Conservation (phyloP, 164 flowering plant species). For the Liriodendron chinense region DNA sequence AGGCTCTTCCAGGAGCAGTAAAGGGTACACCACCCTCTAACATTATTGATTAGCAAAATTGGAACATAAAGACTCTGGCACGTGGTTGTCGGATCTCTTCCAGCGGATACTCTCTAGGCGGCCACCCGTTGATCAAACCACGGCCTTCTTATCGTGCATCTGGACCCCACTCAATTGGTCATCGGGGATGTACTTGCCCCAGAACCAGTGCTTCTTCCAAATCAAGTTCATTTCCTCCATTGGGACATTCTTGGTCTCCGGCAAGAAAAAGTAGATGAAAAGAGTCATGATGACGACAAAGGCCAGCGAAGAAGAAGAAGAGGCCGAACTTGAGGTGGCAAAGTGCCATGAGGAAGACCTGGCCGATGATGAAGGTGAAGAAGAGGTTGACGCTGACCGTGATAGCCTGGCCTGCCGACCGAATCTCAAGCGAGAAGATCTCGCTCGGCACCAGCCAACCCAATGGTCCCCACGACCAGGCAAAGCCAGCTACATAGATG, state of each 20-base stretch:
- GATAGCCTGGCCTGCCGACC: conserved; percentile 28
- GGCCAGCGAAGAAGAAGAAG: conserved; percentile 28
- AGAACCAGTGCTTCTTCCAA: conserved; percentile 29
- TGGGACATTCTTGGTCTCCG: conserved; percentile 26
- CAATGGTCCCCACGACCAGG: conserved; percentile 30
- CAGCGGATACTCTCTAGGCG: no score
- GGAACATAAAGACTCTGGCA: no score
- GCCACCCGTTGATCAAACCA: background rate
- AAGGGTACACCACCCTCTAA: no score
- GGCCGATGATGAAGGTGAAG: conserved; percentile 25
- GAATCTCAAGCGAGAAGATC: conserved; percentile 24
- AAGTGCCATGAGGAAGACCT: conserved; percentile 20
- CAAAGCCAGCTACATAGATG: conserved; percentile 23
- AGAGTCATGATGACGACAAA: conserved; percentile 18
- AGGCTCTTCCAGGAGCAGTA: no score
- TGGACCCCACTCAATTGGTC: background rate
- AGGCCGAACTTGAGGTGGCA: conserved; percentile 26
- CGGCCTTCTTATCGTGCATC: background rate
- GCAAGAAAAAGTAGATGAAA: conserved; percentile 25
- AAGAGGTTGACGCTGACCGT: conserved; percentile 23
- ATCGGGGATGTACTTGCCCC: conserved; percentile 21
- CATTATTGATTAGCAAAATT: no score
- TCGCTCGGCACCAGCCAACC: conserved; percentile 28
- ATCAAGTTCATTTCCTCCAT: conserved; percentile 24
- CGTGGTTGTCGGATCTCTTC: no score